Conservation (phyloP, 2,329 filamentous ascomycete genomes). For the Parasarocladium wereldwijsianum region DNA sequence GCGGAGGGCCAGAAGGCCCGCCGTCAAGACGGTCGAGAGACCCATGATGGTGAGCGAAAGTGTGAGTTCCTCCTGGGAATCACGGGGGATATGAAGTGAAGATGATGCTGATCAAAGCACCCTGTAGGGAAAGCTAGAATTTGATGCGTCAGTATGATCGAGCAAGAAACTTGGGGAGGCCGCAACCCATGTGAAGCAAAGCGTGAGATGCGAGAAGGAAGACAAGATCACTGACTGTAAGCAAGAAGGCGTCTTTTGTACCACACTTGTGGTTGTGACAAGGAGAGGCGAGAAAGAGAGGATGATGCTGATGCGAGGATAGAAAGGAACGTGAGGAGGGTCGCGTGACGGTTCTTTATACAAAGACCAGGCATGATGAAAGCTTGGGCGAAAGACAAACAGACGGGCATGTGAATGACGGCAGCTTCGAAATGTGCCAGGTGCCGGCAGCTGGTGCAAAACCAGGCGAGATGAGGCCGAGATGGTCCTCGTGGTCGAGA, state of each 20-base stretch:
- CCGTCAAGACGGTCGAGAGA: conserved; percentile 25
- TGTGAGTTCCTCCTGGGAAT: conserved; percentile 9
- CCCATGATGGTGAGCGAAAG: conserved; percentile 26
- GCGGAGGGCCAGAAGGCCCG: conserved; percentile 27
- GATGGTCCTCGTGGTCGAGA: conserved; percentile 1
- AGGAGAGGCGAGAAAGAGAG: neutral
- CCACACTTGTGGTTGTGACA: neutral
- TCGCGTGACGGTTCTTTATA: too few species aligned
- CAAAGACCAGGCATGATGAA: too few species aligned
- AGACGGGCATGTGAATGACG: neutral
- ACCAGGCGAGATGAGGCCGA: too few species aligned
- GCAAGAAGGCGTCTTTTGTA: neutral
- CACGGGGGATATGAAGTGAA: conserved; percentile 6
- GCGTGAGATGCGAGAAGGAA: neutral
- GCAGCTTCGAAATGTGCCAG: neutral
- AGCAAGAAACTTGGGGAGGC: neutral
- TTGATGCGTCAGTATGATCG: neutral
- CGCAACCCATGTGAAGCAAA: too few species aligned
- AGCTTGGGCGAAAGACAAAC: neutral
- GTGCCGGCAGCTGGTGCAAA: neutral
- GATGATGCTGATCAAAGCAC: conserved; percentile 6
- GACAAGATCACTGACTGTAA: too few species aligned
- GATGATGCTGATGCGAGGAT: neutral
- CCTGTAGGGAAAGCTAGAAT: neutral
- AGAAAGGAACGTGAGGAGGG: neutral